Evolutionary conservation across 257 asterid genomes (phyloP), one percentile per base, ranked within the genome.

Genomic region (Lavandula angustifolia): DNA sequence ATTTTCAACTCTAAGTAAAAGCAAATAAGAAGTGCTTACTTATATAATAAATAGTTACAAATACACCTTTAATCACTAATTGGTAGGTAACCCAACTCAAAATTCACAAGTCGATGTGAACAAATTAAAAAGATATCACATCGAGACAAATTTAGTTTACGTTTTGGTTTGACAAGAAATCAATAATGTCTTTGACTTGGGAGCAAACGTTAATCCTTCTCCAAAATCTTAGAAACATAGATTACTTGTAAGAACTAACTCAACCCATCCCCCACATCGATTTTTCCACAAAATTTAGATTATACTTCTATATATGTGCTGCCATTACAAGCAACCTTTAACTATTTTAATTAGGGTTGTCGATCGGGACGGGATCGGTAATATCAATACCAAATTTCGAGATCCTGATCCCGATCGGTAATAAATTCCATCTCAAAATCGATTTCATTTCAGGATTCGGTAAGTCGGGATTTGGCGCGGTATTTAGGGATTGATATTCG

Each of bases 221-320:
- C 63, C 38, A 69, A 67, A 52, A 61, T 42, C 13, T 27, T 55
- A 58, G 78, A 80, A 73, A 74, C 70, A 55, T 66, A 65, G 65
- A 5, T 72, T 68, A 66, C 81, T 66, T 82, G 79, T 76, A 61
- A 64, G 74, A 71, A 73, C 54, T 10, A 73, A 76, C 80, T 73
- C 60, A 60, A 64, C 37, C 40, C 47, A 67, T 44, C 6, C 14
- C 29, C 61, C 54, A 54, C 42, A 63, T 60, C 55, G 13, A 50
- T 12, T 10, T 34, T 60, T 38, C 64, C 50, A 37, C 14, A 62
- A 22, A 22, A 22, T 2, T 22, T 22, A 22, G 27, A 22, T 22
- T 33, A 33, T 3, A 1, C 3, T 3, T 33, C 4, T 33, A 33
- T 56, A 35, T 50, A 50, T 50, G 42, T 57, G 60, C 69, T 18